These are phyloP conservation scores for Esteya vermicola DNA, from an alignment of 2,329 filamentous ascomycete genomes.

Conservation along the genomic window DNA sequence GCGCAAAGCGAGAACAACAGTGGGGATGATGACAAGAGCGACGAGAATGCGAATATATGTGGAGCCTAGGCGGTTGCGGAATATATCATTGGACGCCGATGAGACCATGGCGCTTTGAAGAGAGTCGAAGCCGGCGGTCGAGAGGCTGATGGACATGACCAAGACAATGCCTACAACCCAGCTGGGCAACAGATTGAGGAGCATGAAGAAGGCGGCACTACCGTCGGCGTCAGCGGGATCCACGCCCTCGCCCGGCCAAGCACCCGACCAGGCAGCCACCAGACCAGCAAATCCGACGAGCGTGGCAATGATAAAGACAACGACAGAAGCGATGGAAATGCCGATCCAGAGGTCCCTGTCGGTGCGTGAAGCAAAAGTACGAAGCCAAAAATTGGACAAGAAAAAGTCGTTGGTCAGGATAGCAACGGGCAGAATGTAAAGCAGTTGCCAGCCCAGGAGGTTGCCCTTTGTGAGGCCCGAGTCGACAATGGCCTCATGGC, in stretches of 20 bases:
- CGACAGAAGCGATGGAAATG: slow-evolving; percentile 50
- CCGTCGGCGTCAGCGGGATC: slow-evolving; percentile 37
- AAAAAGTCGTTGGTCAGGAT: slow-evolving; percentile 80
- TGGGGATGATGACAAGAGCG: slow-evolving; percentile 58
- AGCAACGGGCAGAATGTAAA: slow-evolving; percentile 73
- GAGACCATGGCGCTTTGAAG: slow-evolving; percentile 75
- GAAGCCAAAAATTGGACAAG: slow-evolving; percentile 71
- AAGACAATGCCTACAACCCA: slow-evolving; percentile 77
- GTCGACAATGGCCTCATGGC: slow-evolving; percentile 50
- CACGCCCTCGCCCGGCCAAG: slow-evolving; percentile 52
- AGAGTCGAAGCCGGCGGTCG: slow-evolving; percentile 66
- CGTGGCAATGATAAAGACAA: slow-evolving; percentile 54
- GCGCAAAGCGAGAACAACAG: slow-evolving; percentile 59
- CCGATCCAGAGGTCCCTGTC: slow-evolving; percentile 68
- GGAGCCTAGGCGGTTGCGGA: slow-evolving; percentile 66
- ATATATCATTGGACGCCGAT: slow-evolving; percentile 72
- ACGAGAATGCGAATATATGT: slow-evolving; percentile 59
- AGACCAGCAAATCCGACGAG: slow-evolving; percentile 61
- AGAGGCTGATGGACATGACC: slow-evolving; percentile 66
- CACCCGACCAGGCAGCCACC: slow-evolving; percentile 65
- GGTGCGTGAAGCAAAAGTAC: slow-evolving; percentile 66
- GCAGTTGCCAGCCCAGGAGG: slow-evolving; percentile 68
- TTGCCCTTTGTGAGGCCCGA: slow-evolving; percentile 56
- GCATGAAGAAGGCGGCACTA: slow-evolving; percentile 59
- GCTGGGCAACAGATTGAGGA: slow-evolving; percentile 55